Evolutionary conservation across 768 basidiomycete genomes (phyloP), one percentile per base, ranked within the genome.

Genomic region (Boletus rubescentipes): DNA sequence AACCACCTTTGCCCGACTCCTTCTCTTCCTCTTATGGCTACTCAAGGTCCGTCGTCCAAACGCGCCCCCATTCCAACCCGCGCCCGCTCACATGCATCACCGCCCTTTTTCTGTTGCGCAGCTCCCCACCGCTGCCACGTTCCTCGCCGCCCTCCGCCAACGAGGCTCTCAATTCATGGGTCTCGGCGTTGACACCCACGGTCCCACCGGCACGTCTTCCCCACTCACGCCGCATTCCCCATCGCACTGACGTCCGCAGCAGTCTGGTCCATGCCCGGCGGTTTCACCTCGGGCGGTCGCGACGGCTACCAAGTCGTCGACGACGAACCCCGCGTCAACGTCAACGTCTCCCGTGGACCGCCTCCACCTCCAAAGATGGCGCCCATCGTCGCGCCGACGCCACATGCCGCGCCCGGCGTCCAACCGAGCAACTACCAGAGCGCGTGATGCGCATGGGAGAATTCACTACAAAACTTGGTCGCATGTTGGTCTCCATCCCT

Each of bases 231-330:
- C 31, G 12, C 12, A 16, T 15, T 3, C 15, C n/a, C n/a, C n/a
- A n/a, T 15, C 2, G 26, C 10, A 1, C 31, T 52, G 8, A 54
- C 34, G n/a, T 41, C 32, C 35, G n/a, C 31, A 45, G 29, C 53
- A 89, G 87, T 89, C 15, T 89, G 87, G 87, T 80, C 86, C 18
- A 89, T 89, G 87, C 87, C 87, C 5, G 87, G 86, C 14, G 85
- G 85, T 1, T 84, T 87, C 60, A 83, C 84, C 1, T 80, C 82
- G 5, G 61, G 69, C 34, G 57, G 62, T 21, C 74, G 79, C 37
- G 81, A 81, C 48, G 83, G 85, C 8, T 87, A 87, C 64, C 84
- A 87, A 63, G 78, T 75, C 37, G 77, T 87, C 11, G 84, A 83
- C 35, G 81, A 84, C 59, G 67, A 71, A 36, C 62, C 68, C 1